Percentiles rank a stretch among this genome's conserved stretches.
These are phyloP conservation scores for Tulasnella sp. DNA, from an alignment of 768 basidiomycete species.

Conservation along the genomic window DNA sequence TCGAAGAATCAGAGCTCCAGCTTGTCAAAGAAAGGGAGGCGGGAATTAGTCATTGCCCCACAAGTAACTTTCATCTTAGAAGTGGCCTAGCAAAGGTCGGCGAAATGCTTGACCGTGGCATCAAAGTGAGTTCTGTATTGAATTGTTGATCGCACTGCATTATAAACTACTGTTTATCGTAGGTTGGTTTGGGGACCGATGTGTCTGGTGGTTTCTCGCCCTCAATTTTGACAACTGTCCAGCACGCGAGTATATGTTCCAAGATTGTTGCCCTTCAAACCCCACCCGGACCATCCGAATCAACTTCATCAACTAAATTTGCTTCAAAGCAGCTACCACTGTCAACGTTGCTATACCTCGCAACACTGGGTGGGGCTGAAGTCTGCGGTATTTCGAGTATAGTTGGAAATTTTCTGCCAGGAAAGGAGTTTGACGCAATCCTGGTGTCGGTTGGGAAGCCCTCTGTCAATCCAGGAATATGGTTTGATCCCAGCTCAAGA, in stretches of 20 bases:
- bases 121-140: conserved; percentile 48
- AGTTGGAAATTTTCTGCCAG: conserved; percentile 63
- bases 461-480: conserved; percentile 44
- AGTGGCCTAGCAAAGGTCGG: conserved; percentile 78
- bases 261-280: conserved; percentile 53
- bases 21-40: conserved; percentile 51
- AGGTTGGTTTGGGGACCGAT: conserved; percentile 94
- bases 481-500: conserved; percentile 31
- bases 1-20: conserved; percentile 57
- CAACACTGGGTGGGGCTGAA: conserved; percentile 81
- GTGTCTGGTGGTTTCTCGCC: conserved; percentile 76
- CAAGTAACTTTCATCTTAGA: conserved; percentile 81
- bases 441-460: conserved; percentile 41
- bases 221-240: conserved; percentile 64
- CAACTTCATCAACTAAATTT: conserved; percentile 17
- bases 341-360: conserved; percentile 71
- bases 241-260: conserved; percentile 64
- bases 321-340: conserved; percentile 45
- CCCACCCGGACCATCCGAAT: background rate
- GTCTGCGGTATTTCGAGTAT: conserved; percentile 57
- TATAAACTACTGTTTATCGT: background rate
- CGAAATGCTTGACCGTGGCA: conserved; percentile 61
- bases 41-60: conserved; percentile 87
- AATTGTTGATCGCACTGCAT: background rate
- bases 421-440: conserved; percentile 86